Evolutionary conservation across 1,284 basidiomycete genomes (phyloP), one percentile per base, ranked within the genome.

Genomic region (Sporisorium reilianum): DNA sequence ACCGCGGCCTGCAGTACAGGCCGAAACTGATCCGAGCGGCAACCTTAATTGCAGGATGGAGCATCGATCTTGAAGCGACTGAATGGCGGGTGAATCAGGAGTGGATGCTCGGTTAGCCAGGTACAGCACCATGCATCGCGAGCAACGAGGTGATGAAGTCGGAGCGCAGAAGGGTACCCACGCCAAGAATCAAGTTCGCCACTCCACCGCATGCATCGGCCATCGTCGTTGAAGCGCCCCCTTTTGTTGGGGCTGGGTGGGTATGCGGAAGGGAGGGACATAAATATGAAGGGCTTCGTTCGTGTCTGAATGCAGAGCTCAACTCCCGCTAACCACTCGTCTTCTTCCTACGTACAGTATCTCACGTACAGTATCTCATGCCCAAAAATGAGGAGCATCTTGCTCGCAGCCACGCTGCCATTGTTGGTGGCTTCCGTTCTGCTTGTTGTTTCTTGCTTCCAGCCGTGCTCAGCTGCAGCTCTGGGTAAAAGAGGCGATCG

Each of bases 11-110:
- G 12, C 25, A 46, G 14, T 11, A 10, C 46, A 48, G 9, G n/a
- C 28, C 46, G 26, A 48, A 48, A 30, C 23, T 30, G 28, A 9
- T 48, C 46, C 46, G 46, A 48, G n/a, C 26, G n/a, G n/a, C 14
- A 10, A n/a, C 26, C 46, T 48, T 16, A 18, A 6, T 4, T 30
- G 46, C 46, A 30, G 46, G 11, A 11, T 20, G 7, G 11, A 26
- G 26, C 25, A 16, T n/a, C 28, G 10, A 48, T 20, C 16, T 9
- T 18, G 16, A 18, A 38, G 12, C 4, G 3, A 14, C 18, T 30
- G 46, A 48, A 48, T 9, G 28, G 46, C 28, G 46, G 26, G 28
- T 30, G 26, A 48, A 12, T 32, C 2, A 30, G 18, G 4, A 20
- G 46, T 11, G 26, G 28, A 48, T 18, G 26, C 26, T 48, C 26